A percentile compares a stretch with the other conserved stretches of the same genome.
Evolutionary conservation across 129 eudicot genomes (phyloP).

Genomic region (carrot (Daucus carota)): DNA sequence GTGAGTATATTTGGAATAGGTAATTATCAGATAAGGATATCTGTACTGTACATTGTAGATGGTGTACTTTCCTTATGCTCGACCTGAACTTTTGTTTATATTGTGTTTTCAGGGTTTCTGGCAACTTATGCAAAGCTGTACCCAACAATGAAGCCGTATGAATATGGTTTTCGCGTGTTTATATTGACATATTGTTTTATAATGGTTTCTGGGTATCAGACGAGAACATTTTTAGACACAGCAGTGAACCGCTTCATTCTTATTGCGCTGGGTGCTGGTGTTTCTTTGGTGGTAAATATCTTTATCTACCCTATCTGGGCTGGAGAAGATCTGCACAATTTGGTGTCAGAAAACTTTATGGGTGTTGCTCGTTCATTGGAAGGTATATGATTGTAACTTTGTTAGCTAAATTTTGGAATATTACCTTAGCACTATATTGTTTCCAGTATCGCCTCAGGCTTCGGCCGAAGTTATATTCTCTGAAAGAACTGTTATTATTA

Average conservation of each 20-base stretch:
- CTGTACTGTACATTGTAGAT: neutral
- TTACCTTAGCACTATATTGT: neutral
- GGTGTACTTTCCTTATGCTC: conserved; percentile 3
- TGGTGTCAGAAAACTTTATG: conserved; percentile 70
- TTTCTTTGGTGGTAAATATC: conserved; percentile 51
- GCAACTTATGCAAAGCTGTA: conserved; percentile 65
- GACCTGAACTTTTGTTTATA: neutral
- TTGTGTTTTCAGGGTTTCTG: conserved; percentile 40
- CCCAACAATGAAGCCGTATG: conserved; percentile 84
- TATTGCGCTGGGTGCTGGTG: conserved; percentile 77
- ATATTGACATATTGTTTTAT: conserved; percentile 80
- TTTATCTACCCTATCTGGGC: conserved; percentile 86
- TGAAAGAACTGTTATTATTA: neutral
- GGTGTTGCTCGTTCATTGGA: conserved; percentile 76
- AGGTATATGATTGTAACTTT: conserved; percentile 37
- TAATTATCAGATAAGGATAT: conserved; percentile 12
- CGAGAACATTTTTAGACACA: conserved; percentile 44
- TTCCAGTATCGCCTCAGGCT: neutral
- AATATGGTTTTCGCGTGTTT: conserved; percentile 88
- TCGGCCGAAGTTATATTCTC: neutral
- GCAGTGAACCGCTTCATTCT: conserved; percentile 64
- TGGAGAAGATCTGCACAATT: conserved; percentile 83
- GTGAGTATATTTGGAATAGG: conserved; percentile 56
- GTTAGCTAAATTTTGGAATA: neutral
- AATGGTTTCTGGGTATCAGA: conserved; percentile 68